Conservation (phyloP, 192 early-diverging fungal species). For the Coemansia sp. region DNA sequence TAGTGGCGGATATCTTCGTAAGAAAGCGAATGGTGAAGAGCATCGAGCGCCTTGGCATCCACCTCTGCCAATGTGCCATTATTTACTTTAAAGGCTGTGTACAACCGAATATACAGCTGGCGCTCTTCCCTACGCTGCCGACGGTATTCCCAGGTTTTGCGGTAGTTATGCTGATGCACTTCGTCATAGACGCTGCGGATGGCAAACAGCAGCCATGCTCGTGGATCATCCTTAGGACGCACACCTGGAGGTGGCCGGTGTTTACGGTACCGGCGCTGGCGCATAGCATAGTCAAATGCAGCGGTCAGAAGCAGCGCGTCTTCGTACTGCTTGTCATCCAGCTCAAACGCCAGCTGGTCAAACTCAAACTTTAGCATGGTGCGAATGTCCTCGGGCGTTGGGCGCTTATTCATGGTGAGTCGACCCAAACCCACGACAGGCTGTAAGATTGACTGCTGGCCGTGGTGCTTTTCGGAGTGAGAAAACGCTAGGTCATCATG, state of each 20-base stretch:
- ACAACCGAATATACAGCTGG: slow-evolving; percentile 70
- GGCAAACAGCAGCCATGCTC: slow-evolving; percentile 79
- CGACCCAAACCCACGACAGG: slow-evolving; percentile 88
- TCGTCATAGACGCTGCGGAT: slow-evolving; percentile 75
- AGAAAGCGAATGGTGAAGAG: slow-evolving; percentile 72
- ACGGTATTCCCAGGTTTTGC: slow-evolving; percentile 83
- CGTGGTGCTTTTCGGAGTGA: background rate
- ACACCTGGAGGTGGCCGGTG: slow-evolving; percentile 79
- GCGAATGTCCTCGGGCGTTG: slow-evolving; percentile 55
- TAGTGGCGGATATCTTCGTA: slow-evolving; percentile 92
- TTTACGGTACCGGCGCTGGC: slow-evolving; percentile 79
- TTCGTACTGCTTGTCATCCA: slow-evolving; percentile 88
- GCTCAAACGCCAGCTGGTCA: slow-evolving; percentile 86
- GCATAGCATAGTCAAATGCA: slow-evolving; percentile 77
- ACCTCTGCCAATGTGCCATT: slow-evolving; percentile 39
- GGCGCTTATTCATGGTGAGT: slow-evolving; percentile 73
- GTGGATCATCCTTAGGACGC: slow-evolving; percentile 79
- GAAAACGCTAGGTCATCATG: slow-evolving; percentile 42
- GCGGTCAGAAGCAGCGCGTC: slow-evolving; percentile 77
- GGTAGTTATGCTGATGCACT: slow-evolving; percentile 79
- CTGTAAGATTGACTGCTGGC: slow-evolving; percentile 80
- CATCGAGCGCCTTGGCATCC: slow-evolving; percentile 58
- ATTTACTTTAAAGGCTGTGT: slow-evolving; percentile 58
- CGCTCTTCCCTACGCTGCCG: slow-evolving; percentile 80
- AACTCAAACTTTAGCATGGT: slow-evolving; percentile 72